Evolutionary conservation across 768 basidiomycete genomes (phyloP), one percentile per base, ranked within the genome.

Genomic region (Termitomyces sp.): DNA sequence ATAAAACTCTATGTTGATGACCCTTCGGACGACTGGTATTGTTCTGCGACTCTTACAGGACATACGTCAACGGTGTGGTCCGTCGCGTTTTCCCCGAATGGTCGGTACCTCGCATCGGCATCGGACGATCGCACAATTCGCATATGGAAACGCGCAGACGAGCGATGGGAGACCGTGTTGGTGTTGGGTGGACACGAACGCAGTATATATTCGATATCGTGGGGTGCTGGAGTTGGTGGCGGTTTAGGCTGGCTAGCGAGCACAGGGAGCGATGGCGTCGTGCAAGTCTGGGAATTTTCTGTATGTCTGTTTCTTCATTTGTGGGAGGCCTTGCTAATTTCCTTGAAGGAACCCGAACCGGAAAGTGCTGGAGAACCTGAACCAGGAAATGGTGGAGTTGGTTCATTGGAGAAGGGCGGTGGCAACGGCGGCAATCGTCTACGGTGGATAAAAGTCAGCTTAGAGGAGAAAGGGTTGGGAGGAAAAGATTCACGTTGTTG

Each of bases 351-450:
- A 57, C 64, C 51, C 5, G 13, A 36, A 9, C 30, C 30, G 33
- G 20, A 56, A 62, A 36, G 62, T 55, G 52, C 55, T 4, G 56
- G 60, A 49, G 59, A 71, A 57, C 64, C 51, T 5, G 13, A 36
- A 9, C 30, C 30, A 36, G 20, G 55, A 62, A 36, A 62, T 55
- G 52, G 54, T 4, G 56, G 60, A 49, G 59, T n/a, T n/a, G n/a
- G n/a, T n/a, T n/a, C n/a, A n/a, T 72, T 98, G 97, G 65, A 87
- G 84, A 59, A 99, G 86, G 20, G 97, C 80, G 13, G 94, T 95
- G 51, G 97, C 97, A 61, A 99, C 80, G 65, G 86, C 94, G 43
- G 96, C 96, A 60, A 99, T 98, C 62, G 96, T 93, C 90, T 93
- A 18, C 11, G 33, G 5, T 2, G 10, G 13, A 22, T 36, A 48